Conservation (phyloP, 495 filamentous ascomycete genomes). For the Aspergillus olivimuriae region DNA sequence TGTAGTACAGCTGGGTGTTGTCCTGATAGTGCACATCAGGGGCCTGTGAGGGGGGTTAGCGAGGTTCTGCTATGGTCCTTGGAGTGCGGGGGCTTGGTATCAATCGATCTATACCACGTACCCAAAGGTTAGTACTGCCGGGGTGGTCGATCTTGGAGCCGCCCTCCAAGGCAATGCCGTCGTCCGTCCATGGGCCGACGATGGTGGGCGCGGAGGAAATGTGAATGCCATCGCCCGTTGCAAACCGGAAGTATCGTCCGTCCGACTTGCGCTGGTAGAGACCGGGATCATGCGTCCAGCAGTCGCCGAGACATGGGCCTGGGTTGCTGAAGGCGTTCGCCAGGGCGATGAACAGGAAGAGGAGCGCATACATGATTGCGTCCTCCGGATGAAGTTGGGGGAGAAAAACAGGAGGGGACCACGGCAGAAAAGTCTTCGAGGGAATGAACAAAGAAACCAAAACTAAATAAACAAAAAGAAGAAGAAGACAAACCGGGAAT, state of each 20-base stretch:
- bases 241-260: constrained; percentile 68
- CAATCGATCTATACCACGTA: constrained; percentile 16
- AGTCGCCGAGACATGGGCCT: constrained; percentile 51
- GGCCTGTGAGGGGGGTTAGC: no score
- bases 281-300: constrained; percentile 58
- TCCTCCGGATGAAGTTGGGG: background rate
- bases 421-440: background rate
- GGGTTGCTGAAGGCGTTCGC: constrained; percentile 44
- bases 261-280: constrained; percentile 57
- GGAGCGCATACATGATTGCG: background rate
- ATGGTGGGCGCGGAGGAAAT: constrained; percentile 52
- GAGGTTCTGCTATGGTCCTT: background rate
- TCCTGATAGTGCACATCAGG: constrained; percentile 56
- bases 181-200: constrained; percentile 58
- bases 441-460: no score
- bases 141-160: constrained; percentile 50
- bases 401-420: background rate
- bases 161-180: constrained; percentile 49
- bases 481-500: no score
- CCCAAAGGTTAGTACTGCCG: constrained; percentile 56
- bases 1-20: constrained; percentile 49
- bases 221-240: constrained; percentile 54
- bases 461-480: no score
- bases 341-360: constrained; percentile 15
- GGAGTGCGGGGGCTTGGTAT: constrained; percentile 1